phyloP scores from a whole-genome alignment of 2,329 filamentous ascomycete species.

The Fonsecaea nubica region DNA sequence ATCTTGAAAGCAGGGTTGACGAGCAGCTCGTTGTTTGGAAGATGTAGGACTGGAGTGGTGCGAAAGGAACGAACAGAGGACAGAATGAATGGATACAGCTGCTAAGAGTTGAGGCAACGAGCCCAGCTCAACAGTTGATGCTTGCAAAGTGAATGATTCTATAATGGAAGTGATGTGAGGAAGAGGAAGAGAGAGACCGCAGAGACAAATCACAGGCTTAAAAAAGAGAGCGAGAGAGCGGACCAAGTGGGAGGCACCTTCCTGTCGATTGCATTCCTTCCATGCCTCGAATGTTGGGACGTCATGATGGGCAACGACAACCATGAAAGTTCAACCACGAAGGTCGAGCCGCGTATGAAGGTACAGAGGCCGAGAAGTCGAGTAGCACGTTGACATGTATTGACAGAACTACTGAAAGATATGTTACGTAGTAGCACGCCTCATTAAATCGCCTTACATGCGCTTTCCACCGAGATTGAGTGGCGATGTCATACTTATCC shows the following conservation, averaged over 20 bases:
- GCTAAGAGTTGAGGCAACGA: constrained; percentile 24
- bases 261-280: constrained; percentile 14
- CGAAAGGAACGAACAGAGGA: constrained; percentile 2
- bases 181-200: constrained; percentile 14
- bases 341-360: neutral
- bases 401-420: neutral
- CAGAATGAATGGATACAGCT: constrained; percentile 23
- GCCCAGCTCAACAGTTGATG: constrained; percentile 22
- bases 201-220: constrained; percentile 3
- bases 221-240: neutral
- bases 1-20: constrained; percentile 19
- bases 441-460: neutral
- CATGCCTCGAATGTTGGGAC: neutral
- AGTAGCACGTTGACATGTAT: neutral
- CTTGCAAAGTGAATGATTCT: constrained; percentile 16
- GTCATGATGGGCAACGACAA: neutral
- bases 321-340: neutral
- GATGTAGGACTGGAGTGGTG: neutral
- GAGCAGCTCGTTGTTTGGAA: constrained; percentile 4
- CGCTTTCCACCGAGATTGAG: neutral
- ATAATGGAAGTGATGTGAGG: constrained; percentile 19
- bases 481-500: neutral
- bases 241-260: constrained; percentile 31
- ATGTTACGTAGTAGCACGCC: neutral
- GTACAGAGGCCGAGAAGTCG: neutral